Percentiles rank a stretch among this genome's conserved stretches.
These are phyloP conservation scores for Lactarius psammicola DNA, from an alignment of 768 basidiomycete genomes.

Conservation along the genomic window DNA sequence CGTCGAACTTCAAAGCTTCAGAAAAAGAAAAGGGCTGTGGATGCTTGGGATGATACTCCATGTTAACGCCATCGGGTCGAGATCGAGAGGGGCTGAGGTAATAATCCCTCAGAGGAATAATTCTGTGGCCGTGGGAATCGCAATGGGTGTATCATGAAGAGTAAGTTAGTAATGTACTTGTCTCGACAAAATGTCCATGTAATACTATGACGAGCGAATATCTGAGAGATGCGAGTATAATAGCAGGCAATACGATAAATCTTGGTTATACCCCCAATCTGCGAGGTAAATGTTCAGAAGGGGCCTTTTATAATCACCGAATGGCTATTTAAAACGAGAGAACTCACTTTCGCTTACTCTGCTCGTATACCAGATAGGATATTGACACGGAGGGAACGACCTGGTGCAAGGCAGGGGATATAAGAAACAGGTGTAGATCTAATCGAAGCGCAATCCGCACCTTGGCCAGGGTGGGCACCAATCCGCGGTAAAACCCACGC, in stretches of 20 bases:
- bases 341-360: conserved; percentile 72
- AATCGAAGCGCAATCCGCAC: conserved; percentile 36
- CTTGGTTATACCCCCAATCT: conserved; percentile 24
- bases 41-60: conserved; percentile 69
- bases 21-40: conserved; percentile 71
- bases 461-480: conserved; percentile 92
- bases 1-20: conserved; percentile 64
- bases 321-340: not conserved
- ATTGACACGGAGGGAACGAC: conserved; percentile 97
- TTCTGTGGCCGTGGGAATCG: too few relatives aligned
- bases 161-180: not conserved
- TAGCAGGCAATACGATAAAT: conserved; percentile 3
- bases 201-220: conserved; percentile 2
- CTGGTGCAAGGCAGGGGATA: conserved; percentile 38
- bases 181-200: not conserved
- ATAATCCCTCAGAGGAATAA: not conserved
- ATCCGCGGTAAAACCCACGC: conserved; percentile 91
- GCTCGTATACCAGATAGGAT: conserved; percentile 92
- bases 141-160: not conserved
- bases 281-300: not conserved
- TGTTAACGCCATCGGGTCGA: conserved; percentile 29
- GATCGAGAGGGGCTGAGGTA: not conserved
- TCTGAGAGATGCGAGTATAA: conserved; percentile 15
- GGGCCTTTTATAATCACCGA: not conserved
- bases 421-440: not conserved